Evolutionary conservation across 2,329 filamentous ascomycete genomes (phyloP).

Genomic region (Curvularia sp.): DNA sequence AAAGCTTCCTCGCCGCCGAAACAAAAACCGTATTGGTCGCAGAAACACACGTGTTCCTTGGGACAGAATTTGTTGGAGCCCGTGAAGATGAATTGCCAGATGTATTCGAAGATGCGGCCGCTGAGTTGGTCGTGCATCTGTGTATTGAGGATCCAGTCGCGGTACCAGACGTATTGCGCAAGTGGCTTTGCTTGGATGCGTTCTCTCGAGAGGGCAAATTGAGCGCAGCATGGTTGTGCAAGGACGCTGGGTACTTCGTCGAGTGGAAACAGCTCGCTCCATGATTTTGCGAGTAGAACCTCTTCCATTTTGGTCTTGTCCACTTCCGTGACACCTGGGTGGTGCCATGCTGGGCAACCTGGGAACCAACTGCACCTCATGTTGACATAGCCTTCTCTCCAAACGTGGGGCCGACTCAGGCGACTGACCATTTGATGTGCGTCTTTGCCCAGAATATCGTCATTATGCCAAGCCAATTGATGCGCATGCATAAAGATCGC

Average conservation of each 20-base stretch:
- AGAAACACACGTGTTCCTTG: slow-evolving; percentile 65
- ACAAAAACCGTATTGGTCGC: slow-evolving; percentile 69
- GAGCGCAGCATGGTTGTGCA: slow-evolving; percentile 68
- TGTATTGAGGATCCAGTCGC: slow-evolving; percentile 68
- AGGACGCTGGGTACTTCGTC: slow-evolving; percentile 59
- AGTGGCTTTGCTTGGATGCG: slow-evolving; percentile 62
- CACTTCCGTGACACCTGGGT: slow-evolving; percentile 52
- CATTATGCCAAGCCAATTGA: slow-evolving; percentile 65
- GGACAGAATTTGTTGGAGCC: slow-evolving; percentile 59
- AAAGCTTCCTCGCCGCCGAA: slow-evolving; percentile 61
- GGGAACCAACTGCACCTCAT: slow-evolving; percentile 62
- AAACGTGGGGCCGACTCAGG: slow-evolving; percentile 56
- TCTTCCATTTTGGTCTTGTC: slow-evolving; percentile 55
- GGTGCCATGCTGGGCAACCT: slow-evolving; percentile 64
- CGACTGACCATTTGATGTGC: slow-evolving; percentile 54
- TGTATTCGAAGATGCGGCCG: slow-evolving; percentile 68
- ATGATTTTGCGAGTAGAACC: slow-evolving; percentile 53
- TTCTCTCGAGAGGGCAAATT: slow-evolving; percentile 67
- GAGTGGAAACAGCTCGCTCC: slow-evolving; percentile 57
- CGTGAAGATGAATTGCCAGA: slow-evolving; percentile 69
- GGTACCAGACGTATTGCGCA: slow-evolving; percentile 62
- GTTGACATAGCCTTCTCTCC: slow-evolving; percentile 61
- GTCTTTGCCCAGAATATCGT: slow-evolving; percentile 57
- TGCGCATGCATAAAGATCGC: slow-evolving; percentile 69
- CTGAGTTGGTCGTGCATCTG: slow-evolving; percentile 62